These are phyloP conservation scores for Coleophoma cylindrospora DNA, from an alignment of 2,329 filamentous ascomycete genomes.

Conservation along the genomic window DNA sequence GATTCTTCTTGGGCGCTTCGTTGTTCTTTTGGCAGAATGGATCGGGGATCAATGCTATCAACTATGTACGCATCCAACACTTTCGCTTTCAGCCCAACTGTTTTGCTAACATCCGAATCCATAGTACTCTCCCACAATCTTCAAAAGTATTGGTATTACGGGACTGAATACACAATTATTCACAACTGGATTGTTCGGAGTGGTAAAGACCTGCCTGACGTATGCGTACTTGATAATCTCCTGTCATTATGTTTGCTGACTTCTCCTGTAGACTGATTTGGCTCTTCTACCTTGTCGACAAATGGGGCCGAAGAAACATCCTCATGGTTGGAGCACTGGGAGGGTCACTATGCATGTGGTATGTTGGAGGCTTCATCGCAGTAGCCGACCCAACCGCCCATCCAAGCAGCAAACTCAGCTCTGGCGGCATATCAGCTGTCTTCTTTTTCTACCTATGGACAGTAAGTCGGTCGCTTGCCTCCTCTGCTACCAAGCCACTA, in stretches of 20 bases:
- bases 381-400: slow-evolving; percentile 35
- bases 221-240: not conserved
- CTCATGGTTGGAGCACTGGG: slow-evolving; percentile 60
- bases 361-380: slow-evolving; percentile 57
- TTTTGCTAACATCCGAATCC: no score
- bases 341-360: slow-evolving; percentile 60
- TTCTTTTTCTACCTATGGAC: slow-evolving; percentile 76
- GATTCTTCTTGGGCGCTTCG: slow-evolving; percentile 68
- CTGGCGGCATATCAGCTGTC: slow-evolving; percentile 53
- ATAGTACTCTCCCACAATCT: slow-evolving; percentile 59
- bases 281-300: slow-evolving; percentile 66
- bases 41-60: slow-evolving; percentile 72
- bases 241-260: not conserved
- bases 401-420: slow-evolving; percentile 27
- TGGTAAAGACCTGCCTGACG: slow-evolving; percentile 67
- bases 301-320: slow-evolving; percentile 55
- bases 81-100: no score
- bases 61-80: slow-evolving; percentile 41
- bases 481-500: no score
- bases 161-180: slow-evolving; percentile 52
- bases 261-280: slow-evolving; percentile 43
- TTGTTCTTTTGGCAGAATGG: slow-evolving; percentile 80
- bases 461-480: slow-evolving; percentile 11
- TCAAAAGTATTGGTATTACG: slow-evolving; percentile 54
- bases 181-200: slow-evolving; percentile 72